Evolutionary conservation across 108 stramenopile species (phyloP).

Genomic region (Chaetoceros muelleri): DNA sequence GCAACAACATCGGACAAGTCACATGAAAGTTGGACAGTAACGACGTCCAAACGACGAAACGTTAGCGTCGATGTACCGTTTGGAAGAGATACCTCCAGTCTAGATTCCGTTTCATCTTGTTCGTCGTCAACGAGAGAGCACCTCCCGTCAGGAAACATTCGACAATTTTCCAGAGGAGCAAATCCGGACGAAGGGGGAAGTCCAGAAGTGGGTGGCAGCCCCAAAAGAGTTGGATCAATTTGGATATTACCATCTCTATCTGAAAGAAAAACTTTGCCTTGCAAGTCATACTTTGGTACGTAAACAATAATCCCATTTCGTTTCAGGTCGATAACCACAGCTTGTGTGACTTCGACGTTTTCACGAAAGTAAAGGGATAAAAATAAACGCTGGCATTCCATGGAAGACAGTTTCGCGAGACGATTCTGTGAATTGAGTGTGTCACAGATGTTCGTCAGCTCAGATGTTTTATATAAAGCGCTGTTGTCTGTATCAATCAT

Average conservation of each 20-base stretch:
- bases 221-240: slow-evolving; percentile 33
- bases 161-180: slow-evolving; percentile 8
- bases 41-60: slow-evolving; percentile 29
- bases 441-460: slow-evolving; percentile 34
- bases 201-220: slow-evolving; percentile 19
- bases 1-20: slow-evolving; percentile 26
- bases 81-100: slow-evolving; percentile 20
- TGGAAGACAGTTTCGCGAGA: slow-evolving; percentile 46
- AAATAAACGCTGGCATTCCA: slow-evolving; percentile 46
- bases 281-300: slow-evolving; percentile 43
- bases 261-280: slow-evolving; percentile 39
- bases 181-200: slow-evolving; percentile 27
- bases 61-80: slow-evolving; percentile 1
- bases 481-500: background rate
- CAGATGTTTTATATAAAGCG: slow-evolving; percentile 6
- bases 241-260: slow-evolving; percentile 34
- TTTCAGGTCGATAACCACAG: slow-evolving; percentile 33
- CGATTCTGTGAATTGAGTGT: slow-evolving; percentile 38
- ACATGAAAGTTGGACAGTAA: slow-evolving; percentile 30
- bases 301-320: slow-evolving; percentile 42
- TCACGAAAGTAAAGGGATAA: slow-evolving; percentile 47
- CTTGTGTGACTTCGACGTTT: slow-evolving; percentile 23
- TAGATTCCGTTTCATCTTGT: background rate
- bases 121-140: slow-evolving; percentile 16
- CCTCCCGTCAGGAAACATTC: slow-evolving; percentile 31